A percentile compares a stretch with the other conserved stretches of the same genome.
Evolutionary conservation across 78 protist species (phyloP).

Genomic region (Dictyostelium brefeldianum): DNA sequence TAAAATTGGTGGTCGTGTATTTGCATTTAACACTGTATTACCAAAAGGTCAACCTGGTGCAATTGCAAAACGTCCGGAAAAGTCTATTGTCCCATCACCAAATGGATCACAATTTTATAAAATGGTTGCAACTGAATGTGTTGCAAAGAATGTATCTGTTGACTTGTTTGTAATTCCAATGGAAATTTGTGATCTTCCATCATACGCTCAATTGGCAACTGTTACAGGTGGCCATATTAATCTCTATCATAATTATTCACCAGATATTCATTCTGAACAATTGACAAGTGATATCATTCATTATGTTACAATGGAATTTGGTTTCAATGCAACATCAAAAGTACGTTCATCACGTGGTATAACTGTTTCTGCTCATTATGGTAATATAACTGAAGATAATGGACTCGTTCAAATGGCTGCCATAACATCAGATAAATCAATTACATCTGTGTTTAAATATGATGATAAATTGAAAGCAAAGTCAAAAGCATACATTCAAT

Average conservation of each 20-base stretch:
- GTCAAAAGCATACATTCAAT: conserved; percentile 78
- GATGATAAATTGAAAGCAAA: conserved; percentile 80
- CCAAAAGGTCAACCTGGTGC: conserved; percentile 67
- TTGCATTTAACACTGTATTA: conserved; percentile 24
- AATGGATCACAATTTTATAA: conserved; percentile 34
- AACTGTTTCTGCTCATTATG: conserved; percentile 22
- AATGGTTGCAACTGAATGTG: conserved; percentile 34
- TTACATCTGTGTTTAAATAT: conserved; percentile 56
- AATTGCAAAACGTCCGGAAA: conserved; percentile 47
- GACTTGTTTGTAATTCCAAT: conserved; percentile 46
- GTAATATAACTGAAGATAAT: conserved; percentile 42
- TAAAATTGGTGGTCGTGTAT: conserved; percentile 71
- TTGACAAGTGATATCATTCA: conserved; percentile 47
- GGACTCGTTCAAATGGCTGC: conserved; percentile 48
- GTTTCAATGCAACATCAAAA: conserved; percentile 38
- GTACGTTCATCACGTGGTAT: conserved; percentile 70
- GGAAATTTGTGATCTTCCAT: conserved; percentile 52
- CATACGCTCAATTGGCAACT: conserved; percentile 35
- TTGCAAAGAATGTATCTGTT: conserved; percentile 17
- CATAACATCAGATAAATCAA: conserved; percentile 36
- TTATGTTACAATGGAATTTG: conserved; percentile 33
- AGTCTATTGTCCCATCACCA: conserved; percentile 18
- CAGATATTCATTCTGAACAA: conserved; percentile 23
- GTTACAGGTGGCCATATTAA: conserved; percentile 63
- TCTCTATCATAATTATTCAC: conserved; percentile 26